Evolutionary conservation across 179 eudicot species (phyloP), one percentile per base, ranked within the genome.

Genomic region (Corrigiola litoralis): DNA sequence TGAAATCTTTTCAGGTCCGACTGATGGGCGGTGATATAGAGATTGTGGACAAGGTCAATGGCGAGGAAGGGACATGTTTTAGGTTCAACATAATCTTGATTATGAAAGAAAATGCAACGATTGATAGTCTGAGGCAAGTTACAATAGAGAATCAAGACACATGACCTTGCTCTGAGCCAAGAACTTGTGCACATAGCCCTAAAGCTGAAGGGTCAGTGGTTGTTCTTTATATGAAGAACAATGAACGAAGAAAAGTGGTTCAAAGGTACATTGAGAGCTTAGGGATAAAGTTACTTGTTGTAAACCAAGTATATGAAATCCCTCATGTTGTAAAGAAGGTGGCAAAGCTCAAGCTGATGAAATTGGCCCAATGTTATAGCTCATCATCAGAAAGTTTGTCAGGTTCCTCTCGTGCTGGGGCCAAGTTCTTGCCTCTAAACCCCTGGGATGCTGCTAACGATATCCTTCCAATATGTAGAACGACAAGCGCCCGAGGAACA

Each of bases 1-100:
- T 31, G 3, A 57, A 9, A 20, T 12, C 3, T 13, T 9, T 51
- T 59, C 71, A 91, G 97, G 97, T 91, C 50, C 87, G 87, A 48
- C 58, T 92, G 70, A 89, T 92, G 92, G 95, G 92, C 2, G 98
- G 96, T 58, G 92, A 92, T 53, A 89, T 92, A 75, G 76, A 71
- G 36, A 80, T 92, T 5, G 71, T 77, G 45, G 87, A 87, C 71
- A 92, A 87, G 65, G 74, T 73, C 48, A 16, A 72, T 32, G 82
- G 83, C 0, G 78, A 82, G 50, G 71, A 31, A 5, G 98, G 98
- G 11, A 73, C 92, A 32, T 82, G 92, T 67, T 89, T 89, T 78
- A 81, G 72, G 58, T 92, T 92, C 66, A 85, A 80, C 74, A 74
- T 76, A 59, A 79, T 82, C 71, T 73, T 92, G 41, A 65, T n/a